Conservation (phyloP, 441 rosid species). For the Erodium chrysanthum region DNA sequence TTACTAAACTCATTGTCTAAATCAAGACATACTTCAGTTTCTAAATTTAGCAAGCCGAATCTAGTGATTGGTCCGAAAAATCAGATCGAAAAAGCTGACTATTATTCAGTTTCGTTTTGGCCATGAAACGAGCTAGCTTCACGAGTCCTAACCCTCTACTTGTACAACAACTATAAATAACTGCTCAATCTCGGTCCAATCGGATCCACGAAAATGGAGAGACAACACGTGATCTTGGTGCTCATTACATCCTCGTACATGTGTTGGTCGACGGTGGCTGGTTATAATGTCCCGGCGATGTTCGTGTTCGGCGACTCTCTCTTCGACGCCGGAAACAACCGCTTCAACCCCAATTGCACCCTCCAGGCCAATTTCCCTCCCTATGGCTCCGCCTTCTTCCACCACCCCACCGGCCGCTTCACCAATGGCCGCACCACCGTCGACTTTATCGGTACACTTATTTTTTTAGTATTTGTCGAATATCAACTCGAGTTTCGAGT, state of each 20-base stretch:
- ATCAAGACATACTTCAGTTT: no score
- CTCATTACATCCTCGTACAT: neutral
- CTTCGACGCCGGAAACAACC: conserved; percentile 57
- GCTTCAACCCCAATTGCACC: conserved; percentile 41
- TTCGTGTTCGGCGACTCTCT: conserved; percentile 50
- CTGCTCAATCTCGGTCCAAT: neutral
- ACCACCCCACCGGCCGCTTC: conserved; percentile 57
- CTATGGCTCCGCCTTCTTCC: conserved; percentile 46
- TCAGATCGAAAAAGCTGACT: no score
- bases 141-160: neutral
- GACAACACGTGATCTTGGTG: conserved; percentile 13
- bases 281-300: conserved; percentile 32
- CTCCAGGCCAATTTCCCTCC: conserved; percentile 60
- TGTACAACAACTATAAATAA: neutral
- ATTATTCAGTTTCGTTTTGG: neutral
- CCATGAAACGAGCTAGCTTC: neutral
- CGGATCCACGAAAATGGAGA: conserved; percentile 17
- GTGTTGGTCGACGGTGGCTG: conserved; percentile 6
- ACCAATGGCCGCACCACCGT: conserved; percentile 54
- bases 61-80: neutral
- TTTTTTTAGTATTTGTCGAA: no score
- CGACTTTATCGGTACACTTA: conserved; percentile 42
- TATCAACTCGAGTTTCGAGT: no score
- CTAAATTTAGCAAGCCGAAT: neutral
- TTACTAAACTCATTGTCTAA: no score